A percentile compares a stretch with the other conserved stretches of the same genome.
Conservation (phyloP, 2,329 filamentous ascomycete genomes). For the Rhytidhysteron rufulum region DNA sequence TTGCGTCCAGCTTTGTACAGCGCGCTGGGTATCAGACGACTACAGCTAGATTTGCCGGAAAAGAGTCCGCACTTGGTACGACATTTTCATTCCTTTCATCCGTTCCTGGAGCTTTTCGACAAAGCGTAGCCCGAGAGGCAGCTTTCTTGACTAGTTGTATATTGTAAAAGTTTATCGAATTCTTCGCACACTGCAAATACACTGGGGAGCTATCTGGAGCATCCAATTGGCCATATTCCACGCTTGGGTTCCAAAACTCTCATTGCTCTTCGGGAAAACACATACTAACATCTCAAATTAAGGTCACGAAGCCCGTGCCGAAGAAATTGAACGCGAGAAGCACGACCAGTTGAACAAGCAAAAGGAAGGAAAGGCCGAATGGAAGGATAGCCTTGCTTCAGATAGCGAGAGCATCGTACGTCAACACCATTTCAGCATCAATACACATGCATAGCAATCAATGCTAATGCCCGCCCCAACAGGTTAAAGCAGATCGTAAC, state of each 20-base stretch:
- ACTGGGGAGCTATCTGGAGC: background rate
- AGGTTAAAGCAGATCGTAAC: conserved; percentile 43
- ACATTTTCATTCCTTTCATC: conserved; percentile 1
- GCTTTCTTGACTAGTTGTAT: no score
- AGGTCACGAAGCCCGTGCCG: conserved; percentile 30
- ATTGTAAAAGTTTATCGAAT: no score
- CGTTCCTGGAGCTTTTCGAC: no score
- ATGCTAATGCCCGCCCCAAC: background rate
- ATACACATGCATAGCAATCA: background rate
- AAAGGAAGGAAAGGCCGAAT: conserved; percentile 41
- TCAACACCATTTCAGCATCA: conserved; percentile 4
- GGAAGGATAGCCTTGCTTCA: conserved; percentile 43
- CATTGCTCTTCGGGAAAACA: no score
- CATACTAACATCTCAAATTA: no score
- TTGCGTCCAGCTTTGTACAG: conserved; percentile 23
- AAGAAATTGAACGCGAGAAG: conserved; percentile 43
- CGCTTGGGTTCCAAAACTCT: no score
- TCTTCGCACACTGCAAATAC: background rate
- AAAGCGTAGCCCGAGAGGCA: background rate
- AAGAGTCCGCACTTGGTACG: conserved; percentile 45
- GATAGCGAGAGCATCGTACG: conserved; percentile 40
- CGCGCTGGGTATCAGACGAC: conserved; percentile 38
- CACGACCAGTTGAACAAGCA: conserved; percentile 41
- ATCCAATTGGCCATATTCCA: background rate
- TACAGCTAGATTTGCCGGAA: conserved; percentile 34